These are phyloP conservation scores for Glutinoglossum americanum DNA, from an alignment of 495 filamentous ascomycete species.

Conservation along the genomic window DNA sequence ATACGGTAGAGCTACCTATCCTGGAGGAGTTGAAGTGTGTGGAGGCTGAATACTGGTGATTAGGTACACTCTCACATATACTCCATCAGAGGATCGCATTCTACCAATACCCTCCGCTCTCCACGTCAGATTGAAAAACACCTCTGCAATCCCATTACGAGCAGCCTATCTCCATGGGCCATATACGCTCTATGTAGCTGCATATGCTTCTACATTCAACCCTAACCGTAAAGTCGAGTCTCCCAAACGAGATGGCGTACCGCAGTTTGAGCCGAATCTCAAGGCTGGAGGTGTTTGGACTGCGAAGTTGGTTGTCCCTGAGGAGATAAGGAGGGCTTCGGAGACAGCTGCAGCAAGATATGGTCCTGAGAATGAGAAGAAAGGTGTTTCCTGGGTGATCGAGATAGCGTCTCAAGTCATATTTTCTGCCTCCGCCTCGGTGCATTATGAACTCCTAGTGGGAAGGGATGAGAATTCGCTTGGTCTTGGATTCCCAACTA, in stretches of 20 bases:
- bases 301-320: conserved; percentile 54
- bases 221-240: conserved; percentile 51
- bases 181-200: conserved; percentile 71
- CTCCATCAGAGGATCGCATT: conserved; percentile 68
- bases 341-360: neutral
- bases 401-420: conserved; percentile 83
- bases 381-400: conserved; percentile 60
- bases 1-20: conserved; percentile 29
- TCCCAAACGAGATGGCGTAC: conserved; percentile 37
- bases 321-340: conserved; percentile 33
- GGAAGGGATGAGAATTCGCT: conserved; percentile 69
- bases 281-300: conserved; percentile 81
- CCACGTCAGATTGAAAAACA: conserved; percentile 73
- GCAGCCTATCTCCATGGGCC: conserved; percentile 93
- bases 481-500: conserved; percentile 32
- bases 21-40: neutral
- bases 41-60: conserved; percentile 7
- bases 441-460: conserved; percentile 77
- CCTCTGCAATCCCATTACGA: conserved; percentile 70
- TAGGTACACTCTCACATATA: conserved; percentile 83
- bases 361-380: neutral
- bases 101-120: conserved; percentile 60
- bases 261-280: conserved; percentile 85
- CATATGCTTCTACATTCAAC: conserved; percentile 59
- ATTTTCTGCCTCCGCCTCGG: conserved; percentile 69